Percentiles rank a stretch among this genome's conserved stretches.
Conservation (phyloP, 2,329 filamentous ascomycete species). For the Colletotrichum sp. region DNA sequence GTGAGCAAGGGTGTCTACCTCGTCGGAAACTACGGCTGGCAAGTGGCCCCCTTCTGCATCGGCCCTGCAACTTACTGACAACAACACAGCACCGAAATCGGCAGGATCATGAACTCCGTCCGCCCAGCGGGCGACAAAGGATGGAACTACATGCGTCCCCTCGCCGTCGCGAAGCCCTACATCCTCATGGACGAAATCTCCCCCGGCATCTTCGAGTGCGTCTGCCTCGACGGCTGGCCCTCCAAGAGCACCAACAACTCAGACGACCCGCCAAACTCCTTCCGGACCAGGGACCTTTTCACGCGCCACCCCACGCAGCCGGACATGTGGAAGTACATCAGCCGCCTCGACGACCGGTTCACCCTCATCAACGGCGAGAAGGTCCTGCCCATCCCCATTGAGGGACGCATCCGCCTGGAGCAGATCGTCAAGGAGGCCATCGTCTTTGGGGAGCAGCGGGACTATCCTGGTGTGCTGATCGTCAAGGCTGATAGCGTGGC, state of each 20-base stretch:
- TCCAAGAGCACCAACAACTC: constrained; percentile 36
- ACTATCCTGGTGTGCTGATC: constrained; percentile 34
- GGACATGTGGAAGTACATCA: constrained; percentile 42
- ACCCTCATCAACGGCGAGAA: constrained; percentile 45
- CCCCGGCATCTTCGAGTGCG: constrained; percentile 36
- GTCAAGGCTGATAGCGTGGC: constrained; percentile 30
- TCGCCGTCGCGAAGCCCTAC: constrained; percentile 2
- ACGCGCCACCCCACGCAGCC: constrained; percentile 38
- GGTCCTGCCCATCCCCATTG: constrained; percentile 38
- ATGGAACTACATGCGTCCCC: constrained; percentile 34
- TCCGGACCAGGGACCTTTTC: constrained; percentile 40
- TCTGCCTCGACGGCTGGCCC: constrained; percentile 38
- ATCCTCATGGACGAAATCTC: constrained; percentile 13
- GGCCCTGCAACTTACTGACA: background rate
- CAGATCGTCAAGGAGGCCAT: constrained; percentile 35
- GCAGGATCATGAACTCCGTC: constrained; percentile 29
- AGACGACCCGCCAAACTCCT: constrained; percentile 37
- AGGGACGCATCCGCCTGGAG: constrained; percentile 36
- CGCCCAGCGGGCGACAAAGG: constrained; percentile 29
- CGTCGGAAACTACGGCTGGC: background rate
- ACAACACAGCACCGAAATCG: constrained; percentile 30
- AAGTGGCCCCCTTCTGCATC: too few relatives aligned
- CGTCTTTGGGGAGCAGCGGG: constrained; percentile 37
- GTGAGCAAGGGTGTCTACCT: background rate
- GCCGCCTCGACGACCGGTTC: constrained; percentile 41